Evolutionary conservation across 2,329 filamentous ascomycete species (phyloP), one percentile per base, ranked within the genome.

Genomic region (Penicillium sumatraense): DNA sequence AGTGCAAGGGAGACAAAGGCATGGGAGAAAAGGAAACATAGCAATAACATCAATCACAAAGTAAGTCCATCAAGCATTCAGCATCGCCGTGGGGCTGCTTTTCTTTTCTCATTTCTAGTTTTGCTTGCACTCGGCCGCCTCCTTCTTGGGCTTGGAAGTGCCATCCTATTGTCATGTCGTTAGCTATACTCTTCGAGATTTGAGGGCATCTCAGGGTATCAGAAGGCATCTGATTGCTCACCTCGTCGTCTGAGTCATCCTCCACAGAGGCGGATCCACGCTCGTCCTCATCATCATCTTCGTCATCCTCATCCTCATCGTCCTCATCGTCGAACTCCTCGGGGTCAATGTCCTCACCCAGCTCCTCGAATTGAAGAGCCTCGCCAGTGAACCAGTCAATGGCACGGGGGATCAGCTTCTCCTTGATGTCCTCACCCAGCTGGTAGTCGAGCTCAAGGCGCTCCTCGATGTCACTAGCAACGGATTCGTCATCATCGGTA

Each of bases 351-450:
- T 93, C 92, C 51, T 96, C 89, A 35, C 93, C 89, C 58, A 96
- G 78, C 75, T 97, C 93, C 83, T 99, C 95, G 68, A 91, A 99
- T 67, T 95, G 93, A 61, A 99, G 87, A 65, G 95, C 95, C 80
- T 99, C 95, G 55, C 95, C 95, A 50, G 95, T 99, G 77, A 99
- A 99, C 95, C 95, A 99, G 79, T 99, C 95, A 69, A 99, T 95
- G 54, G 96, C 95, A 66, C 93, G 92, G 62, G 95, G 95, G 67
- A 99, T 99, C 63, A 99, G 85, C 83, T 99, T 99, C 85, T 99
- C 95, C 83, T 99, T 99, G 81, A 99, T 97, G 73, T 99, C 95
- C 82, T 99, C 95, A 64, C 95, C 95, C 41, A 99, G 87, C 80
- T 98, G 93, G 78, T 66, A 99, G 80, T 99, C 95, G 49, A 99